phyloP scores from a whole-genome alignment of 495 filamentous ascomycete species.

The Podospora comata region DNA sequence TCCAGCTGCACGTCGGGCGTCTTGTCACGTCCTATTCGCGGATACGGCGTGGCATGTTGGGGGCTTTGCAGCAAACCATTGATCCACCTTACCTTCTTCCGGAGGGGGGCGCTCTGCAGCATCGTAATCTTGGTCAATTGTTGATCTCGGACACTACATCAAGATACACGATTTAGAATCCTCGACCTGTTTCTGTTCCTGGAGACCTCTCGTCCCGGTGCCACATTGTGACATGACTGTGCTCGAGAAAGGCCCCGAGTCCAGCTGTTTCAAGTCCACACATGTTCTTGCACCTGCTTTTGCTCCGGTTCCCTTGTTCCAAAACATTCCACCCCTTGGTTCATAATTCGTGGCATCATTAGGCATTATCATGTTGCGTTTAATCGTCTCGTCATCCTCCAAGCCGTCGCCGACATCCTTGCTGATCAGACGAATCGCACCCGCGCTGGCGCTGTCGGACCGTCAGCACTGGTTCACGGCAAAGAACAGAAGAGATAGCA shows the following conservation, averaged over 20 bases:
- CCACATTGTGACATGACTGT: not conserved
- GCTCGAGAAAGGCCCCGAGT: not conserved
- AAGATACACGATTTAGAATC: not conserved
- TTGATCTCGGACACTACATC: not conserved
- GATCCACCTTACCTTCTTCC: not conserved
- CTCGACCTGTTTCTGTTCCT: too few species aligned
- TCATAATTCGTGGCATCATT: not conserved
- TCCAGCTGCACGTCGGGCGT: slow-evolving; percentile 5
- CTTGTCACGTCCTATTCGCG: not conserved
- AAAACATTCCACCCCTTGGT: not conserved
- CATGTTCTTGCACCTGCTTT: not conserved
- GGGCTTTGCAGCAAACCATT: slow-evolving; percentile 5
- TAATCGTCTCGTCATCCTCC: not conserved
- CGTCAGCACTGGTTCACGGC: not conserved
- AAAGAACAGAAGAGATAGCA: not conserved
- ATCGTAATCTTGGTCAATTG: slow-evolving; percentile 1
- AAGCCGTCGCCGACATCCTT: not conserved
- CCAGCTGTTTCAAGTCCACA: not conserved
- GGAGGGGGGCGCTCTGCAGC: not conserved
- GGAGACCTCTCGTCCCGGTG: not conserved
- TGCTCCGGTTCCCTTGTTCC: too few species aligned
- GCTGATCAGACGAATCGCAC: not conserved
- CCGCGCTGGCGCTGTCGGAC: not conserved
- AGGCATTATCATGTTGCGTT: not conserved
- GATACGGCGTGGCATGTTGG: not conserved